Evolutionary conservation across 2,329 filamentous ascomycete genomes (phyloP), one percentile per base, ranked within the genome.

Genomic region (Alternaria ethzedia): DNA sequence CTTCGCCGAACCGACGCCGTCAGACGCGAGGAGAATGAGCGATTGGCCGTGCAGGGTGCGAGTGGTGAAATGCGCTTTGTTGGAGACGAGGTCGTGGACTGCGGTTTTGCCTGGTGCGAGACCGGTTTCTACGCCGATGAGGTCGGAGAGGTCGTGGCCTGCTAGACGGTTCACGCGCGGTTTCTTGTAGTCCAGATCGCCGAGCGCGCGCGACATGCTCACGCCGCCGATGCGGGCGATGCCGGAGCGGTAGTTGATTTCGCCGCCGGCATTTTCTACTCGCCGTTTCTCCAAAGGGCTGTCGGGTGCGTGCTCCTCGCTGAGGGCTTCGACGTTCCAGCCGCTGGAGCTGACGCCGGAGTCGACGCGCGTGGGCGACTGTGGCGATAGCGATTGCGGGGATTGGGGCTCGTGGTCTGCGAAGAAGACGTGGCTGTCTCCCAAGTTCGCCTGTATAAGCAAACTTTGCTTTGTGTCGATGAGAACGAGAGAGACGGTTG

Each of bases 141-240:
- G 59, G 41, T 74, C 71, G 13, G 69, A 67, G 20, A 74, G 49
- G 43, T 74, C 68, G 62, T 74, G 71, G 20, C 59, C 69, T 13
- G 71, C 70, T 9, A 74, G 66, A 3, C 70, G 67, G 41, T 74
- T 74, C 8, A 74, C 70, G 25, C 69, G 68, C 0, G 71, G 71
- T 11, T 68, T 62, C 55, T 74, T 74, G 54, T 72, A 64, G 21
- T 74, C 66, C 23, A 68, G 54, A 26, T 74, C 71, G 25, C 71
- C 71, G 2, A 74, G 57, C 0, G 71, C 70, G 7, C 71, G 68
- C 28, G 70, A 67, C 71, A 74, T 74, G n/a, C 63, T 70, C 20
- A 74, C 70, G 21, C 63, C 71, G n/a, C 71, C 71, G 47, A 74
- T 66, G 17, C 71, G 62, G 0, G 71, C 61, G 13, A 67, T 67